Evolutionary conservation across 495 filamentous ascomycete species (phyloP), one percentile per base, ranked within the genome.

Genomic region (Annulohypoxylon moriforme): DNA sequence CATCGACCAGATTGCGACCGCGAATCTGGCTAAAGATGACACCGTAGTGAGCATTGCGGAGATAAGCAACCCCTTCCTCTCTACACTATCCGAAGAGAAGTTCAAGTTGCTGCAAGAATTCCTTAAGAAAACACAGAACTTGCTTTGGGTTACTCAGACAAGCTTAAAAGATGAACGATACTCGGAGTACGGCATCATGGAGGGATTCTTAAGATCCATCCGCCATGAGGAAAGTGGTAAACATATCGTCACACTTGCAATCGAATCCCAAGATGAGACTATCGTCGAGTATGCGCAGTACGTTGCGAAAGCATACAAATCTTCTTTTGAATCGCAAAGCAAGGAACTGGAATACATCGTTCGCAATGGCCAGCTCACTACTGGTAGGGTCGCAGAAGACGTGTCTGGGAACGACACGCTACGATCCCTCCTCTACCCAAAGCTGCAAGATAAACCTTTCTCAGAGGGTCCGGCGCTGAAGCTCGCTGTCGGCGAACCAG

Each of bases 11-110:
- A 27, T 72, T 13, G 24, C 60, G 9, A 61, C 69, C 4, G 53
- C 68, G 3, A 24, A 52, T 3, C 4, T 75, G 0, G 57, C 50
- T 1, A 69, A 70, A 22, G 63, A 63, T 22, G 70, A 75, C 44
- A 74, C 76, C 0, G 79, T 87, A 1, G 62, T 89, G 20, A 80
- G 74, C 60, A 67, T 89, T 38, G 62, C 78, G 8, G 87, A 88
- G 29, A 72, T 84, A 9, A 80, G 84, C 67, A 74, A 76, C 6
- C 78, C 82, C 0, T 71, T 83, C 2, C 81, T 89, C 5, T 64
- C 80, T n/a, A 62, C 68, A 4, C 73, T 87, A n/a, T 76, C 75
- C 1, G 49, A 69, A 7, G 57, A 75, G 1, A 75, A 68, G 6
- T 78, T 81, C 44, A 38, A 75, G 10, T 60, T 61, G 13, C 53